Conservation (phyloP, 208 protist species). For the Tetramitus jugosus region DNA sequence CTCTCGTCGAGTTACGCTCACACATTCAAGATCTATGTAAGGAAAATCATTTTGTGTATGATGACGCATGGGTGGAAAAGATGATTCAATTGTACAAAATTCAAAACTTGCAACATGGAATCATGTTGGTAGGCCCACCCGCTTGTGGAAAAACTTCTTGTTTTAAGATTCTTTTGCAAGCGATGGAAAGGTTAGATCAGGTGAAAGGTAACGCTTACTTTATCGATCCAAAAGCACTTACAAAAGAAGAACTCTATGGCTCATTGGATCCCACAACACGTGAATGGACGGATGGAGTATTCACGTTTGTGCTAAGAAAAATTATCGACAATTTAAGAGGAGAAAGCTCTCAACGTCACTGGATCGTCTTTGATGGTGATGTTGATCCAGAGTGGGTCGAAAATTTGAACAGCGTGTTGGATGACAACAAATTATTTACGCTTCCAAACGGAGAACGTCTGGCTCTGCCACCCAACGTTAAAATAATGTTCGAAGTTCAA, state of each 20-base stretch:
- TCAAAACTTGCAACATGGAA: slow-evolving; percentile 89
- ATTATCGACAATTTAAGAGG: slow-evolving; percentile 83
- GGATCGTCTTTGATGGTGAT: slow-evolving; percentile 97
- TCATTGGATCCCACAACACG: slow-evolving; percentile 92
- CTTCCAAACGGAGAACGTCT: slow-evolving; percentile 98
- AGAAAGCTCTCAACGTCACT: slow-evolving; percentile 74
- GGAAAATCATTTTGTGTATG: slow-evolving; percentile 47
- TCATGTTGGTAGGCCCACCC: slow-evolving; percentile 98
- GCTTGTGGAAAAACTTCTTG: slow-evolving; percentile 92
- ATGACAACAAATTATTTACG: slow-evolving; percentile 98
- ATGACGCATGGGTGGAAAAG: slow-evolving; percentile 88
- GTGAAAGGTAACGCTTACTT: slow-evolving; percentile 76
- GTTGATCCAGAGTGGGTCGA: slow-evolving; percentile 99
- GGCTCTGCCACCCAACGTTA: slow-evolving; percentile 85
- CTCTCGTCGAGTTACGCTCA: slow-evolving; percentile 50
- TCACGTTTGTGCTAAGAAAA: slow-evolving; percentile 89
- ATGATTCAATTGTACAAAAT: slow-evolving; percentile 94
- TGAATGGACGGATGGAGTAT: slow-evolving; percentile 99
- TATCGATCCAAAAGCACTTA: slow-evolving; percentile 97
- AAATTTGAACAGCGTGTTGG: slow-evolving; percentile 97
- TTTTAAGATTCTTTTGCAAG: slow-evolving; percentile 85
- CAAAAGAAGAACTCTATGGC: slow-evolving; percentile 95
- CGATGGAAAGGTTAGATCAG: slow-evolving; percentile 59
- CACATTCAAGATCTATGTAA: slow-evolving; percentile 67
- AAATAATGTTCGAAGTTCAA: slow-evolving; percentile 97